Evolutionary conservation across 2,329 filamentous ascomycete genomes (phyloP).

Genomic region (Neofusicoccum cordaticola): DNA sequence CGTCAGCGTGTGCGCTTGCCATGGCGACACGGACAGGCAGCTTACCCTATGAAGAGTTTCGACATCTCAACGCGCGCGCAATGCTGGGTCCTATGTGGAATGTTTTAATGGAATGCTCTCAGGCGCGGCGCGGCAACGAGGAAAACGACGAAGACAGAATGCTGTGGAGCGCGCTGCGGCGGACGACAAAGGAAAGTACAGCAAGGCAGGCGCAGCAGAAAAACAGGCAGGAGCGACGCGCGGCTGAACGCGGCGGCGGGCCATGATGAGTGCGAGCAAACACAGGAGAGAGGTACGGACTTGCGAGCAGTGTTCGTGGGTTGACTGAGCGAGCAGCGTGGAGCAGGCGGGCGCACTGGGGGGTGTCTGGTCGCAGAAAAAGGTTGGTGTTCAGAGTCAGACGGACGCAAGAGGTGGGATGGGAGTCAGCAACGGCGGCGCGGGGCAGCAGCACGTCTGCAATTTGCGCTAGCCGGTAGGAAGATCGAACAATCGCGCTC

Average conservation of each 20-base stretch:
- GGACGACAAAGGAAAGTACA: slow-evolving; percentile 4
- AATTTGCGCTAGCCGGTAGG: slow-evolving; percentile 13
- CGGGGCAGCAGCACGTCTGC: slow-evolving; percentile 4
- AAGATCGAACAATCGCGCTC: slow-evolving; percentile 10
- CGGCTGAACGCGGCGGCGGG: not conserved
- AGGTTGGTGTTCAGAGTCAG: slow-evolving; percentile 14
- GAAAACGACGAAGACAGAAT: not conserved
- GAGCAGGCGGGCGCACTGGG: not conserved
- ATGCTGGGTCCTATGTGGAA: slow-evolving; percentile 9
- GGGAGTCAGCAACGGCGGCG: slow-evolving; percentile 10
- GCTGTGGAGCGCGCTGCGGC: not conserved
- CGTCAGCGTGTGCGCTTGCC: slow-evolving; percentile 17
- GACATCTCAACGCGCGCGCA: slow-evolving; percentile 60
- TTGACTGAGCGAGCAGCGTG: slow-evolving; percentile 4
- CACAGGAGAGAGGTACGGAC: slow-evolving; percentile 8
- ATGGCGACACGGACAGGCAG: slow-evolving; percentile 19
- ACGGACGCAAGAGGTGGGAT: slow-evolving; percentile 13
- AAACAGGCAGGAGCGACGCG: slow-evolving; percentile 4
- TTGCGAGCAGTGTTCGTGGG: slow-evolving; percentile 2
- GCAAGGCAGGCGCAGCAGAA: slow-evolving; percentile 9
- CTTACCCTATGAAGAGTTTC: slow-evolving; percentile 93
- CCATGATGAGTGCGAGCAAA: not conserved
- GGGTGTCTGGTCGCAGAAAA: slow-evolving; percentile 3
- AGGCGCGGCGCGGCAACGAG: not conserved
- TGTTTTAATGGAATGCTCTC: slow-evolving; percentile 8